Evolutionary conservation across 2,329 filamentous ascomycete species (phyloP).

Genomic region (Colletotrichum tropicale): DNA sequence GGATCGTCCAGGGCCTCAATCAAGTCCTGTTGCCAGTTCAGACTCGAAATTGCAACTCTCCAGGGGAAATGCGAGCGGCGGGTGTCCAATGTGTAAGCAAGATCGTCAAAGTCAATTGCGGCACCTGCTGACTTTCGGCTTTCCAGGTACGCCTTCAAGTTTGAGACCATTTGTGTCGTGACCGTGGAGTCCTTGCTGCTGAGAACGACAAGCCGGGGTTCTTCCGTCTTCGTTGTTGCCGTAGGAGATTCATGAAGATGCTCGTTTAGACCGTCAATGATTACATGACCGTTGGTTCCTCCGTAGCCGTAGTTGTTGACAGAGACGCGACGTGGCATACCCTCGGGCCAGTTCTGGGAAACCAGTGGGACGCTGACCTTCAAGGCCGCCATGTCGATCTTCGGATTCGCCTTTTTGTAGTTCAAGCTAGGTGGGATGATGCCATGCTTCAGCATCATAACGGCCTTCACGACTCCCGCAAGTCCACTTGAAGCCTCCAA

Average conservation of each 20-base stretch:
- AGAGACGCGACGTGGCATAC: neutral
- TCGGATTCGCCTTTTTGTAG: slow-evolving; percentile 48
- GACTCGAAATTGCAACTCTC: slow-evolving; percentile 23
- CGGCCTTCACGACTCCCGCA: slow-evolving; percentile 56
- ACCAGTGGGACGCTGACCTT: neutral
- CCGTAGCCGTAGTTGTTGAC: slow-evolving; percentile 19
- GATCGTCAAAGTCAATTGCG: neutral
- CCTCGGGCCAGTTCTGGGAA: neutral
- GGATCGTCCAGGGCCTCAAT: neutral
- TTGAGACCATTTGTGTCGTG: neutral
- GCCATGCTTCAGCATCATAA: slow-evolving; percentile 53
- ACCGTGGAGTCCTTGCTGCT: neutral
- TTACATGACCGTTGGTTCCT: slow-evolving; percentile 11
- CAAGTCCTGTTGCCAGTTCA: slow-evolving; percentile 7
- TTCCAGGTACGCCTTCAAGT: neutral
- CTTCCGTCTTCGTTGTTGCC: too few species aligned
- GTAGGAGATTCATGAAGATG: neutral
- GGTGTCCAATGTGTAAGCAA: slow-evolving; percentile 24
- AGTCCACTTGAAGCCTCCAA: slow-evolving; percentile 56
- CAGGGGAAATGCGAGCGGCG: slow-evolving; percentile 16
- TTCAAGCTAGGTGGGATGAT: slow-evolving; percentile 58
- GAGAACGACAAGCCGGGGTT: neutral
- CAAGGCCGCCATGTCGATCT: slow-evolving; percentile 31
- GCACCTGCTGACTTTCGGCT: neutral
- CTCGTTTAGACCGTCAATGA: slow-evolving; percentile 29